A percentile compares a stretch with the other conserved stretches of the same genome.
Conservation (phyloP, 192 early-diverging fungal genomes). For the Backusella australiensis region DNA sequence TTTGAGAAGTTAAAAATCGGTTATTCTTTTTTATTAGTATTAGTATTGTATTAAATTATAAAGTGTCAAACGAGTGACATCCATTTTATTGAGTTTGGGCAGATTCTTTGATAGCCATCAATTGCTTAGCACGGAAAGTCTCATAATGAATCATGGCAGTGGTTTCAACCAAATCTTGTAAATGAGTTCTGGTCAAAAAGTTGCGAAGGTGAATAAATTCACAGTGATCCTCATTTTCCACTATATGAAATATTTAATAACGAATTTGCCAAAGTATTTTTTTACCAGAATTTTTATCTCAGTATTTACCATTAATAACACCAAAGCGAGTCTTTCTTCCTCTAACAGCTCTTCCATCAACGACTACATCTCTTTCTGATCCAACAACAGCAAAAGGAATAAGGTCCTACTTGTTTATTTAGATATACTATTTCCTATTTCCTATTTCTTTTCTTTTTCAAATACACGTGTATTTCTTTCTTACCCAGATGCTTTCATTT, state of each 20-base stretch:
- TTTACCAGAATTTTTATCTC: too few species aligned
- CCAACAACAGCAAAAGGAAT: conserved; percentile 96
- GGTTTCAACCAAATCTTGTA: conserved; percentile 93
- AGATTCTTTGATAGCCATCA: conserved; percentile 55
- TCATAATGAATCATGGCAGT: conserved; percentile 94
- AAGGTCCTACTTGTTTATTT: conserved; percentile 50
- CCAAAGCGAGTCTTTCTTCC: conserved; percentile 91
- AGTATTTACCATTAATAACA: conserved; percentile 69
- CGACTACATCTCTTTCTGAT: conserved; percentile 82
- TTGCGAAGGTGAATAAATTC: conserved; percentile 95
- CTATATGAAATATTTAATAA: conserved; percentile 34
- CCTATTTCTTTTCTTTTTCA: not conserved
- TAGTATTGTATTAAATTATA: not conserved
- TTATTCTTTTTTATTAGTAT: not conserved
- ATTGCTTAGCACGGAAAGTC: conserved; percentile 78
- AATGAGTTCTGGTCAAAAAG: conserved; percentile 82
- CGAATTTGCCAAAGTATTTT: too few species aligned
- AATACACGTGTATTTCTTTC: not conserved
- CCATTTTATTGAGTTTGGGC: conserved; percentile 32
- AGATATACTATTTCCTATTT: not conserved
- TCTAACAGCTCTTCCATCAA: conserved; percentile 86
- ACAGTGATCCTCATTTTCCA: conserved; percentile 92
- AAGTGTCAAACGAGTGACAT: not conserved
- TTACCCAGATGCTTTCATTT: conserved; percentile 72
- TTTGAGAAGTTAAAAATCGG: not conserved